Conservation (phyloP, 2,329 filamentous ascomycete species). For the Cladosporium austrohemisphaericum region DNA sequence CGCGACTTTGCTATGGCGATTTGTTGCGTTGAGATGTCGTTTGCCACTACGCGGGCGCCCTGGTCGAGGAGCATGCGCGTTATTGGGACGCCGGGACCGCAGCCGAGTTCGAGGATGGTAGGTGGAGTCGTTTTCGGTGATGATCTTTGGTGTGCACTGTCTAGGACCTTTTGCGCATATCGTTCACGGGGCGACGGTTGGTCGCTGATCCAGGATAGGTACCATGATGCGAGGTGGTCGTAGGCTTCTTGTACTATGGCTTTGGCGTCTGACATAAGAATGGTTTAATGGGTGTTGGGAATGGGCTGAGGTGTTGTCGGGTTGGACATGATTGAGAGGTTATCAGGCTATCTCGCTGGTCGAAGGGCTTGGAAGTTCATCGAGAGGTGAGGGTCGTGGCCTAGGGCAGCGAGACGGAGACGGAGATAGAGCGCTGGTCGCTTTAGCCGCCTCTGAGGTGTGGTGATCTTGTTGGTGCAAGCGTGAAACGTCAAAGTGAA, state of each 20-base stretch:
- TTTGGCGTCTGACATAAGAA: constrained; percentile 11
- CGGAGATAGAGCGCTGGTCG: too few species aligned
- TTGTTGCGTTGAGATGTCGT: constrained; percentile 26
- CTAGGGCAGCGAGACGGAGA: too few species aligned
- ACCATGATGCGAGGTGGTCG: constrained; percentile 36
- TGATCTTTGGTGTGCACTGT: neutral
- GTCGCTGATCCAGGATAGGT: constrained; percentile 35
- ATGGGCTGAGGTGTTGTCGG: too few species aligned
- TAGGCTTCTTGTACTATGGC: constrained; percentile 28
- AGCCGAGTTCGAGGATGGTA: constrained; percentile 40
- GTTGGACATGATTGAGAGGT: too few species aligned
- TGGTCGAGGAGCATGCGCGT: constrained; percentile 24
- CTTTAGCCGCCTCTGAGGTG: too few species aligned
- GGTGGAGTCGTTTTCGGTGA: constrained; percentile 13
- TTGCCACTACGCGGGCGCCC: constrained; percentile 22
- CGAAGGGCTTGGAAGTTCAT: too few species aligned
- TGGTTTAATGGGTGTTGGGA: neutral
- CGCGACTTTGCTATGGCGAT: constrained; percentile 21
- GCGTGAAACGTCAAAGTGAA: too few species aligned
- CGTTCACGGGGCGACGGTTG: constrained; percentile 29
- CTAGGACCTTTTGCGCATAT: constrained; percentile 34
- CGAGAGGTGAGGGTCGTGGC: too few species aligned
- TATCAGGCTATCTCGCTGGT: too few species aligned
- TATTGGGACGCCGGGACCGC: constrained; percentile 38
- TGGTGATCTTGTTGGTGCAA: too few species aligned